Percentiles rank a stretch among this genome's conserved stretches.
Evolutionary conservation across 192 early-diverging fungal genomes (phyloP).

Genomic region (Coemansia sp.): DNA sequence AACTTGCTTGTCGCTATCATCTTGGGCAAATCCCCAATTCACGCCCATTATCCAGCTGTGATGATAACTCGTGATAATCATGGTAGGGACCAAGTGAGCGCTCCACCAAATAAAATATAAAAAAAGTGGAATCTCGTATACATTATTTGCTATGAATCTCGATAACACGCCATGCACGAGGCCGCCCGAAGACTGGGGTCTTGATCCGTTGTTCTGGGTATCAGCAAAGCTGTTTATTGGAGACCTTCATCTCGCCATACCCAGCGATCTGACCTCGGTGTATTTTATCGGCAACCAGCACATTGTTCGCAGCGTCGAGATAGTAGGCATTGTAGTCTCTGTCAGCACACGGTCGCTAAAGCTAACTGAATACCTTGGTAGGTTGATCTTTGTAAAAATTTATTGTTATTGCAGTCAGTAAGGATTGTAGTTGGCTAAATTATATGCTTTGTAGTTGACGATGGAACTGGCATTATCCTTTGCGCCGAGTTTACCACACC

Average conservation of each 20-base stretch:
- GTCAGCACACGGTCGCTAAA: constrained; percentile 26
- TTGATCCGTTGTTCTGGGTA: constrained; percentile 54
- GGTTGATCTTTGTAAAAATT: neutral
- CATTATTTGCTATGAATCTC: constrained; percentile 23
- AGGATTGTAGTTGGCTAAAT: neutral
- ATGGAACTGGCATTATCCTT: constrained; percentile 47
- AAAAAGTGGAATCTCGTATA: neutral
- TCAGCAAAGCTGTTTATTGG: constrained; percentile 51
- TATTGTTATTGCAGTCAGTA: neutral
- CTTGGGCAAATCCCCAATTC: neutral
- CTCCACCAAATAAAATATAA: no score
- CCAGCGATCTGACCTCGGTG: constrained; percentile 26
- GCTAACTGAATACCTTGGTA: constrained; percentile 33
- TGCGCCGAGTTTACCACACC: constrained; percentile 39
- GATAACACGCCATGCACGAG: constrained; percentile 22
- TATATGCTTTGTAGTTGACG: constrained; percentile 36
- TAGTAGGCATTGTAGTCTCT: constrained; percentile 49
- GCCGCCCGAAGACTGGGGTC: constrained; percentile 33
- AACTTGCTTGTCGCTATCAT: neutral
- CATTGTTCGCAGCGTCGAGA: constrained; percentile 36
- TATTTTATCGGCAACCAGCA: constrained; percentile 45
- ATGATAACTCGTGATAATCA: neutral
- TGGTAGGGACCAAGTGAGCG: neutral
- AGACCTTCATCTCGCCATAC: constrained; percentile 30
- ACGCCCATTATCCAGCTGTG: neutral